Evolutionary conservation across 2,329 filamentous ascomycete species (phyloP).

Genomic region (Paracorniculantispora psalliotae): DNA sequence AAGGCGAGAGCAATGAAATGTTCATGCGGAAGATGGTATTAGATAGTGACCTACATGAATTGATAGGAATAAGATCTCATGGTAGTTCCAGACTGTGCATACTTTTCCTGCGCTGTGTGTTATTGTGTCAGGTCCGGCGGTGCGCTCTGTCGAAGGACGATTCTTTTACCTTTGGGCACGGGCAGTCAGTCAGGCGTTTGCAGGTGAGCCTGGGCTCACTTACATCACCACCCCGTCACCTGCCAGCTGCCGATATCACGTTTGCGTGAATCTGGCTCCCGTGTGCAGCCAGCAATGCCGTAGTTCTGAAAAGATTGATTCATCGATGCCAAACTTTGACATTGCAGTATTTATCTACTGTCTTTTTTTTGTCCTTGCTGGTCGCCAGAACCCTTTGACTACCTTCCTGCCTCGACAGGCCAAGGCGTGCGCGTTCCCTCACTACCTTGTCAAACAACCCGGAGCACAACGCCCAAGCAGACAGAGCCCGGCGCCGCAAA

Average conservation of each 20-base stretch:
- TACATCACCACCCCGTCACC: background rate
- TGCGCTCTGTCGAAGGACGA: background rate
- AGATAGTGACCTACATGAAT: background rate
- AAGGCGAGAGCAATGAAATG: background rate
- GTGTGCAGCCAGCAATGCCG: background rate
- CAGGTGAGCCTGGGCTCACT: background rate
- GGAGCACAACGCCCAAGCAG: no score
- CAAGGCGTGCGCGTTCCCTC: no score
- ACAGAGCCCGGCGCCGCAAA: no score
- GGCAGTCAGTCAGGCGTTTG: background rate
- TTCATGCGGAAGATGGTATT: constrained; percentile 1
- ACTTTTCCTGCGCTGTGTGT: background rate
- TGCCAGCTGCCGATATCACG: background rate
- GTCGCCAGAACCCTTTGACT: background rate
- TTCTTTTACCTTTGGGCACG: background rate
- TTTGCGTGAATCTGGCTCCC: background rate
- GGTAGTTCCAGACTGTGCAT: background rate
- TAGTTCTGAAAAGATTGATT: background rate
- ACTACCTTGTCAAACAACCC: no score
- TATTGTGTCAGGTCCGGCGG: background rate
- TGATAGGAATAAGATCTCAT: constrained; percentile 10
- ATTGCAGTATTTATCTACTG: background rate
- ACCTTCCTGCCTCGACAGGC: background rate
- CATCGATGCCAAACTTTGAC: no score
- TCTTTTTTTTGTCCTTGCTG: background rate